Evolutionary conservation across 2,329 filamentous ascomycete genomes (phyloP), one percentile per base, ranked within the genome.

Genomic region (Epichloe sibirici): DNA sequence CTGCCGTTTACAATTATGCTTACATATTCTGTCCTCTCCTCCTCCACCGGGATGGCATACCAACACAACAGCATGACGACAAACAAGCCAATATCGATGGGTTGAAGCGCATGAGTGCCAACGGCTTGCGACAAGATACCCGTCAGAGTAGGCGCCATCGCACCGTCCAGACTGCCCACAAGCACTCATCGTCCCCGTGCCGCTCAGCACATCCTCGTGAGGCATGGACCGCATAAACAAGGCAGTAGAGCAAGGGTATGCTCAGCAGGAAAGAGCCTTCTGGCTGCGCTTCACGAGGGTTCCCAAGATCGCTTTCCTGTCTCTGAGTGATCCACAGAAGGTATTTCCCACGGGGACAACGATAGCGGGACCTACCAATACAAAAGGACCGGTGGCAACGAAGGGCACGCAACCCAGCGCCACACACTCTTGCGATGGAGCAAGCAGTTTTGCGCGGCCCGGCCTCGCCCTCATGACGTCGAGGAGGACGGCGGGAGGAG

Each of bases 201-300:
- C 78, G 43, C 77, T 80, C 17, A 84, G 75, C 56, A 82, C 79
- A 52, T 87, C 72, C 40, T 74, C 69, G 15, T 77, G 70, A 15
- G 75, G 76, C 64, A 89, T 74, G 38, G 76, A 69, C 40, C 78
- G 72, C 51, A 82, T 75, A 58, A 88, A 83, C 5, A 87, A 73
- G 0, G 78, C 77, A 3, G 79, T 76, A 0, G 83, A 79, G 62
- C 85, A 90, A 0, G 88, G 87, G 62, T 90, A 94, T 88, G 0
- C 89, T 88, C 0, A 94, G 72, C 43, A 67, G 62, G 23, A 48
- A 31, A 8, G 61, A 60, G 39, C 60, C 59, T 39, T 58, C 53
- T 5, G 49, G 48, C 45, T 52, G 55, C 3, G 58, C 48, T 56
- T 62, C 60, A 51, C 62, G 53, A 11, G 23, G 23, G 23, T 23